Percentiles rank a stretch among this genome's conserved stretches.
phyloP scores from a whole-genome alignment of 2,329 filamentous ascomycete species.

The Alternaria brassicae region DNA sequence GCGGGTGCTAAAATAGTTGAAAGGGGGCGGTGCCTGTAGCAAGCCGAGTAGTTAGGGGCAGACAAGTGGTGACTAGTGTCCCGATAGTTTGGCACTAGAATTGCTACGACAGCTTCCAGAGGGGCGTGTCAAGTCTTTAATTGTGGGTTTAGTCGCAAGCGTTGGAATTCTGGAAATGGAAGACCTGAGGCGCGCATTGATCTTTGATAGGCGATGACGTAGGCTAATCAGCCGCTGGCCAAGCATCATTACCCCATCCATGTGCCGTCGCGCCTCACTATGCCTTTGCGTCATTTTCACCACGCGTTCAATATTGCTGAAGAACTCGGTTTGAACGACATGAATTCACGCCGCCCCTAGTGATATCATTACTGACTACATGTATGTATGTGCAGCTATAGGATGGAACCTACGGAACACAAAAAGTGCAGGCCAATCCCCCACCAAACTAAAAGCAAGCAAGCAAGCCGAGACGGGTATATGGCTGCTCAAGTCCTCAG shows the following conservation, averaged over 20 bases:
- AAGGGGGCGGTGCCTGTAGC: slow-evolving; percentile 21
- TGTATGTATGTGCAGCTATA: slow-evolving; percentile 9
- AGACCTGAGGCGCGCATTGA: slow-evolving; percentile 1
- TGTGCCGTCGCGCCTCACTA: not conserved
- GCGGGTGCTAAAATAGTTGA: slow-evolving; percentile 5
- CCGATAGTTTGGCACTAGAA: not conserved
- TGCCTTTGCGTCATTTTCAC: not conserved
- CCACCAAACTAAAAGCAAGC: slow-evolving; percentile 28
- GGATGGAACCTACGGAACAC: slow-evolving; percentile 20
- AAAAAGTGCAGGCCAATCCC: slow-evolving; percentile 18
- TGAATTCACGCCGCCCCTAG: slow-evolving; percentile 45
- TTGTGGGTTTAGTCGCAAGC: slow-evolving; percentile 3
- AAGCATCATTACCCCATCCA: slow-evolving; percentile 8
- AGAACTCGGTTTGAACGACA: slow-evolving; percentile 28
- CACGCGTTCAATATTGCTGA: not conserved
- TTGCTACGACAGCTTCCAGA: not conserved
- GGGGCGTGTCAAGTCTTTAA: not conserved
- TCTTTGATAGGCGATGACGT: slow-evolving; percentile 24
- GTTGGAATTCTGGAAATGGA: slow-evolving; percentile 16
- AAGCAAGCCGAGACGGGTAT: slow-evolving; percentile 43
- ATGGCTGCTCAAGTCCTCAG: slow-evolving; percentile 53
- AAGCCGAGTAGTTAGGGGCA: slow-evolving; percentile 9
- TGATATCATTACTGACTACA: slow-evolving; percentile 19
- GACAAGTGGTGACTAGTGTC: not conserved
- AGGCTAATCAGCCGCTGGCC: slow-evolving; percentile 20